Conservation (phyloP, 148 eudicot species). For the Vaccinium vitisidaea region DNA sequence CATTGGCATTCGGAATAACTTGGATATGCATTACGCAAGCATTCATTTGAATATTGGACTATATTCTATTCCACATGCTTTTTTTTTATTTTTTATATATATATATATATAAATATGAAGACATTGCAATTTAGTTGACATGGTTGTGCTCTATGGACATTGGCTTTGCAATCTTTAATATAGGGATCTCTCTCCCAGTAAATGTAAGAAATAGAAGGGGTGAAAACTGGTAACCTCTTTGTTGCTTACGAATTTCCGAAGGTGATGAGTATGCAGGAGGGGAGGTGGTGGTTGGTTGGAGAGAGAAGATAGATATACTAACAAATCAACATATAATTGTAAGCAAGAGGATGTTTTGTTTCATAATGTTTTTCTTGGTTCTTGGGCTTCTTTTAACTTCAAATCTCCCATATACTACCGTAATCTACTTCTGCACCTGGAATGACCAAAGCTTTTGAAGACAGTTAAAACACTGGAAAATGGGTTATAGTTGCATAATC, state of each 20-base stretch:
- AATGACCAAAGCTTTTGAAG: not conserved
- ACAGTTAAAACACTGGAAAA: not conserved
- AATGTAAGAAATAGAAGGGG: not conserved
- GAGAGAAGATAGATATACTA: not conserved
- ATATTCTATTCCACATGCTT: not conserved
- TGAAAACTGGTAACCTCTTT: not conserved
- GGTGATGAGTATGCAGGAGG: not conserved
- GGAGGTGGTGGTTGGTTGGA: not conserved
- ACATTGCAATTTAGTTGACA: not conserved
- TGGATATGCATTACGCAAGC: not conserved
- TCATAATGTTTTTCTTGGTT: not conserved
- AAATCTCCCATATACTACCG: not conserved
- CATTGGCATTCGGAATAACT: not conserved
- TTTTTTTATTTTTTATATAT: no score
- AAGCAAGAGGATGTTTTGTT: not conserved
- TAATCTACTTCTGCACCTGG: not conserved
- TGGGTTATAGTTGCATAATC: not conserved
- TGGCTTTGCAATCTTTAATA: not conserved
- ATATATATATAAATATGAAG: not conserved
- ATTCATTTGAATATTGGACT: not conserved
- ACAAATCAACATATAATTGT: not conserved
- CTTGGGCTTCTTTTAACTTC: not conserved
- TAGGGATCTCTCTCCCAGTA: not conserved
- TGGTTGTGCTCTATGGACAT: not conserved
- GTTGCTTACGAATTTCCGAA: not conserved